Base-by-base conservation (phyloP, 176 grass and related monocot species). In the Ensete glaucum region DNA sequence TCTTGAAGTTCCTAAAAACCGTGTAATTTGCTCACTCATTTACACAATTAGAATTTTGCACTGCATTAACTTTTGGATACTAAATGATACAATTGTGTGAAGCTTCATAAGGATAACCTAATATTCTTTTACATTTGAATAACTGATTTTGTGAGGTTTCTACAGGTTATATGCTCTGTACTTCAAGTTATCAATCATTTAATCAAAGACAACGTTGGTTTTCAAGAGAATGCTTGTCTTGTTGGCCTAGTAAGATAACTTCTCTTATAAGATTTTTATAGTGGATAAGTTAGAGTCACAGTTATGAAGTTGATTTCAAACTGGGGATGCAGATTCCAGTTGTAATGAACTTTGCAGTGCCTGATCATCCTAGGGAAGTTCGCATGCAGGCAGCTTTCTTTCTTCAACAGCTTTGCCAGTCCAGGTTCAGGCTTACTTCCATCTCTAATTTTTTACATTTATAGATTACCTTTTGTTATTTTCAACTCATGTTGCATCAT, bases 211-310 rank as follows among this genome's bases (percentile, higher is more conserved):
- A 99, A 91, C 76, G 53, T 73, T 15, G 48, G 71, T 77, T 99
- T 95, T 63, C 91, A 95, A 81, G 88, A 99, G 87, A 91, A 99
- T 88, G 96, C 96, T 48, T 99, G 96, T 85, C 96, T 99, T 78
- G 88, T 99, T 87, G 96, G 96, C 84, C 83, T 99, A 71, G 96
- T 99, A 79, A 93, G 86, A 73, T 85, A 25, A 67, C 57, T 77
- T 15, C 73, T 85, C 29, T n/a, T 74, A 15, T 43, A 83, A 54
- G 43, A 20, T 50, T 80, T 78, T 84, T 78, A 29, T 63, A 64
- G 12, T 78, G 73, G 11, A 51, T 71, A 52, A 9, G 23, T 1
- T 77, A 43, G 65, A 26, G 54, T 89, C 53, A 3, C 20, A 25
- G 52, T 55, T 14, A 56, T 50, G 52, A 73, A 55, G 19, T 26